A percentile compares a stretch with the other conserved stretches of the same genome.
Conservation (phyloP, 2,329 filamentous ascomycete genomes). For the Alternaria postmessia region DNA sequence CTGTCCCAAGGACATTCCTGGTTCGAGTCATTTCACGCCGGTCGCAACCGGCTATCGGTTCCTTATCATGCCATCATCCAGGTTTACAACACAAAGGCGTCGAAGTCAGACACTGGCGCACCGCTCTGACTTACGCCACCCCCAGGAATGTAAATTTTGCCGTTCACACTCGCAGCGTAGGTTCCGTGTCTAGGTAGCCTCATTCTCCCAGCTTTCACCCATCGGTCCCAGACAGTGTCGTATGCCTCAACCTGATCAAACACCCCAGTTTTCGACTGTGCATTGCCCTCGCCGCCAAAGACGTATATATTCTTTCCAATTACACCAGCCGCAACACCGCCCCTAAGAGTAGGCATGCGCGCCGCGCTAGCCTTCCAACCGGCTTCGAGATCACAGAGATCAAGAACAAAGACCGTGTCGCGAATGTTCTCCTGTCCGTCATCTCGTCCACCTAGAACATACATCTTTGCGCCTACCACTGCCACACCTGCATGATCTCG, state of each 20-base stretch:
- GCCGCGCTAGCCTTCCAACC: constrained; percentile 28
- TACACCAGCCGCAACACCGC: constrained; percentile 28
- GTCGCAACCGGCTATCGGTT: not conserved
- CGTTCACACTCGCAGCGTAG: constrained; percentile 30
- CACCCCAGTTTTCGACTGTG: constrained; percentile 18
- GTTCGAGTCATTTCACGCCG: not conserved
- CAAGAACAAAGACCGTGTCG: constrained; percentile 33
- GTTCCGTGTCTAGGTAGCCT: constrained; percentile 37
- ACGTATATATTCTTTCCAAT: constrained; percentile 34
- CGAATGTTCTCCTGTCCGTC: constrained; percentile 22
- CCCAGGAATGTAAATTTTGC: constrained; percentile 35
- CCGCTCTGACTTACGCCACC: constrained; percentile 29
- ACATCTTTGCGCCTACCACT: constrained; percentile 32
- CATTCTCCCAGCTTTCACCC: constrained; percentile 29
- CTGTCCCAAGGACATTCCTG: not conserved
- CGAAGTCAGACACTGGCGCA: constrained; percentile 25
- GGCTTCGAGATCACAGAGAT: constrained; percentile 27
- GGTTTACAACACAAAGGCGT: constrained; percentile 21
- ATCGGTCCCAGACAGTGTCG: constrained; percentile 27
- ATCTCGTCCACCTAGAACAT: constrained; percentile 35
- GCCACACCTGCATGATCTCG: constrained; percentile 38
- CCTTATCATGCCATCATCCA: not conserved
- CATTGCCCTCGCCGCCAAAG: constrained; percentile 40
- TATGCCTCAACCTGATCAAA: constrained; percentile 34
- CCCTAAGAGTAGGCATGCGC: constrained; percentile 37